Evolutionary conservation across 2,329 filamentous ascomycete species (phyloP).

Genomic region (Arthroderma uncinatum): DNA sequence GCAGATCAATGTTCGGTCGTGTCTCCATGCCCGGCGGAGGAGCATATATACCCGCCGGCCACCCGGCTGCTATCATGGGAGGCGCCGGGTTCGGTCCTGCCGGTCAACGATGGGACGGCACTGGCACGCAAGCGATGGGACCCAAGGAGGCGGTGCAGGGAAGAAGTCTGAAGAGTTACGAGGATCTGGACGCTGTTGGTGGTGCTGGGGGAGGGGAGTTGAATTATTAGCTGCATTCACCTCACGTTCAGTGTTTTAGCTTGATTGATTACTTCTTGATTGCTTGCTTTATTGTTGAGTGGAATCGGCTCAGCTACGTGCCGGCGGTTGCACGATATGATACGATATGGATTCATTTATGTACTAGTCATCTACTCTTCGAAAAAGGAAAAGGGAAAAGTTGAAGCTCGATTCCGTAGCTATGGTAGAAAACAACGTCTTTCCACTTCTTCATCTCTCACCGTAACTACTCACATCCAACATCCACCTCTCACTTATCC

Average conservation of each 20-base stretch:
- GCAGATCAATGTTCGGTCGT: constrained; percentile 27
- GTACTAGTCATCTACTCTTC: no score
- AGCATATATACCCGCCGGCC: constrained; percentile 31
- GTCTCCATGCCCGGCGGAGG: neutral
- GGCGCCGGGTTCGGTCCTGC: constrained; percentile 41
- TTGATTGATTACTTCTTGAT: neutral
- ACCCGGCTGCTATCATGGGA: constrained; percentile 29
- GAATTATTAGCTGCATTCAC: constrained; percentile 57
- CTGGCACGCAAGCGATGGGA: constrained; percentile 61
- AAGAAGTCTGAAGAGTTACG: constrained; percentile 88
- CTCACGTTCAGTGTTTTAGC: no score
- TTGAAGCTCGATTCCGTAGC: no score
- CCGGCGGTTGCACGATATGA: no score
- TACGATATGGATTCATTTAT: no score
- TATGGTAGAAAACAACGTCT: no score
- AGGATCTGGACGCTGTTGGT: constrained; percentile 82
- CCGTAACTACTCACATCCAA: no score
- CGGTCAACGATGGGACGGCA: constrained; percentile 63
- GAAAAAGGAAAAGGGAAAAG: no score
- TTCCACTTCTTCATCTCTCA: no score
- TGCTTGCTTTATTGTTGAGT: no score
- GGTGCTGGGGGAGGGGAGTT: constrained; percentile 67
- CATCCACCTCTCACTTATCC: no score
- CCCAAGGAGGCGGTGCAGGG: constrained; percentile 87
- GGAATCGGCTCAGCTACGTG: no score